Conservation (phyloP, 192 early-diverging fungal species). For the Glomus cerebriforme region DNA sequence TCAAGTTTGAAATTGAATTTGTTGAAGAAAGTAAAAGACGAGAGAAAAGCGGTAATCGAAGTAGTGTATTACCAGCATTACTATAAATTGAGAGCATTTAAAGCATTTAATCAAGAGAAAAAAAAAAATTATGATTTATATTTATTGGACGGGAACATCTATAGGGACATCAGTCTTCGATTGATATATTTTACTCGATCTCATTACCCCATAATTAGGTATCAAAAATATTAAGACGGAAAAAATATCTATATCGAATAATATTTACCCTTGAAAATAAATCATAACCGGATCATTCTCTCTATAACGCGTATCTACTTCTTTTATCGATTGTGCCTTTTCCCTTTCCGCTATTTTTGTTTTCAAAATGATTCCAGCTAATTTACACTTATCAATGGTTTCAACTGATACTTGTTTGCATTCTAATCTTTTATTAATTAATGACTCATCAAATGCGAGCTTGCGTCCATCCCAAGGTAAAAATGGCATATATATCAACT, state of each 20-base stretch:
- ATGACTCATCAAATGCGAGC: not conserved
- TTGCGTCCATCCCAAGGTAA: slow-evolving; percentile 41
- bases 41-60: slow-evolving; percentile 38
- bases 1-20: slow-evolving; percentile 27
- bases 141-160: too few species aligned
- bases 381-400: slow-evolving; percentile 1
- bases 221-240: too few species aligned
- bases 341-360: not conserved
- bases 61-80: slow-evolving; percentile 48
- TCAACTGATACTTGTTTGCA: slow-evolving; percentile 23
- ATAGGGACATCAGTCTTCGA: too few species aligned
- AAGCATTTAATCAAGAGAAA: too few species aligned
- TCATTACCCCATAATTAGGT: too few species aligned
- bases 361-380: slow-evolving; percentile 29
- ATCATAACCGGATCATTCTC: slow-evolving; percentile 37
- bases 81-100: slow-evolving; percentile 21
- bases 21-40: slow-evolving; percentile 15
- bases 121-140: not conserved
- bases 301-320: not conserved
- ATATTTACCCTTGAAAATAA: slow-evolving; percentile 46
- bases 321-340: too few species aligned
- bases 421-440: not conserved
- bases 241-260: not conserved
- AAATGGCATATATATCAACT: slow-evolving; percentile 47
- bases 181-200: not conserved